Evolutionary conservation across 2,329 filamentous ascomycete genomes (phyloP).

Genomic region (Aspergillus latus): DNA sequence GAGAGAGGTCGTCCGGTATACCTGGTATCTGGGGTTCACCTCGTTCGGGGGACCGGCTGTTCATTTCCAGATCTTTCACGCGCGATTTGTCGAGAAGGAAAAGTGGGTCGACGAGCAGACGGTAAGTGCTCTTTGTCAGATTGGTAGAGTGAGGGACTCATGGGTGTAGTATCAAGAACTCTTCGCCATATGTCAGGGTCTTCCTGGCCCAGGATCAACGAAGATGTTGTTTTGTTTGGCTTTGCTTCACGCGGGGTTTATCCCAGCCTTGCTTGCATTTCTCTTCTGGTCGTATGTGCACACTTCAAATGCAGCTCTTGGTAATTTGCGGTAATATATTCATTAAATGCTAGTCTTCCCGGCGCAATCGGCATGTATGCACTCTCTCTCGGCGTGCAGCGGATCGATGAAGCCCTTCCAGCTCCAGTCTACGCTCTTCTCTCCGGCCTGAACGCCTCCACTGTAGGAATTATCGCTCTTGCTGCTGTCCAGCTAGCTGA

Average conservation of each 20-base stretch:
- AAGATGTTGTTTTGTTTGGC: constrained; percentile 72
- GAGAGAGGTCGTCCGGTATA: constrained; percentile 38
- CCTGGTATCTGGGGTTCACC: constrained; percentile 65
- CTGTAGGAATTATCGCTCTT: no score
- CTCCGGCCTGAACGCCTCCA: no score
- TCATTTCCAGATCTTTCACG: constrained; percentile 67
- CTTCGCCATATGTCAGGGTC: constrained; percentile 67
- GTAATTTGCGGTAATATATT: no score
- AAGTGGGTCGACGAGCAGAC: constrained; percentile 70
- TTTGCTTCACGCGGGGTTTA: constrained; percentile 61
- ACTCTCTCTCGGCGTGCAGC: no score
- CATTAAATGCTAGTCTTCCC: no score
- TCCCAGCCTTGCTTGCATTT: constrained; percentile 60
- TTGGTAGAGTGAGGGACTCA: not conserved
- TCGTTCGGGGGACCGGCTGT: constrained; percentile 68
- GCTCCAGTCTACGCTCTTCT: no score
- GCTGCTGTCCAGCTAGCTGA: no score
- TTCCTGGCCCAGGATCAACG: constrained; percentile 67
- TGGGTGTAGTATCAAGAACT: constrained; percentile 64
- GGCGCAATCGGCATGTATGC: no score
- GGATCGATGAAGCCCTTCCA: no score
- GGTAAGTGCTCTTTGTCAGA: constrained; percentile 39
- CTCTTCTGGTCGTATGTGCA: constrained; percentile 60
- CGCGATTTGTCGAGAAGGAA: constrained; percentile 60
- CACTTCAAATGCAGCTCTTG: no score